Base-by-base conservation (phyloP, 2,329 filamentous ascomycete species). In the Diplodia sapinea region DNA sequence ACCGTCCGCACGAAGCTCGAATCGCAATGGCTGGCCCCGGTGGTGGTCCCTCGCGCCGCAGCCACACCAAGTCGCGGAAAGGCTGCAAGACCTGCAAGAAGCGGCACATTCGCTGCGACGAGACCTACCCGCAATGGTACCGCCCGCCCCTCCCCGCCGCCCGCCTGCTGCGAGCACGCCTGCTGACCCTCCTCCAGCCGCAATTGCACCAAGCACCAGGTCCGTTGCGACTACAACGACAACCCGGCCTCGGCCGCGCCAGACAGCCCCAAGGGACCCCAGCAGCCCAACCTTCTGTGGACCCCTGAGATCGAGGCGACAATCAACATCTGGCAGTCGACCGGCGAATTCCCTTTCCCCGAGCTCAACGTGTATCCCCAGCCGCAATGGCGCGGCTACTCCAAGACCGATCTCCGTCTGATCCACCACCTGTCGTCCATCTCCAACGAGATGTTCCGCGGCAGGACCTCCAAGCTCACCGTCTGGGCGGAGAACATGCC, bases 121-220 rank as follows among this genome's bases (percentile, higher is more conserved):
- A 99, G 80, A 97, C 89, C 73, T 97, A 97, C 76, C 95, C 95
- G 63, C 95, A 99, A 87, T 99, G 94, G 93, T 96, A 85, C 74
- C 26, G 86, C 71, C 56, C 38, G 38, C 56, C 38, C 38, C 26
- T 38, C 20, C 38, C 31, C 15, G 29, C 33, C 43, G 43, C 51
- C 23, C n/a, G 20, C 8, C 38, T 56, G 23, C 55, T 40, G 17
- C 20, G 9, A 50, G 33, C 40, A n/a, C 50, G 49, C 50, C 61
- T 54, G 40, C 17, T 43, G 31, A 51, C 36, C 67, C 56, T 61
- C 51, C 54, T 20, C 38, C 75, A 96, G 94, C 83, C 93, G 93
- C 76, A 99, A 99, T 81, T 99, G 95, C 82, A 97, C 94, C 70
- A 99, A 98, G 82, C 95, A 99, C 82, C 97, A 97, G 83, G 95